These are phyloP conservation scores for Plasmodium yoelii DNA, from an alignment of 169 alveolate species.

Conservation along the genomic window DNA sequence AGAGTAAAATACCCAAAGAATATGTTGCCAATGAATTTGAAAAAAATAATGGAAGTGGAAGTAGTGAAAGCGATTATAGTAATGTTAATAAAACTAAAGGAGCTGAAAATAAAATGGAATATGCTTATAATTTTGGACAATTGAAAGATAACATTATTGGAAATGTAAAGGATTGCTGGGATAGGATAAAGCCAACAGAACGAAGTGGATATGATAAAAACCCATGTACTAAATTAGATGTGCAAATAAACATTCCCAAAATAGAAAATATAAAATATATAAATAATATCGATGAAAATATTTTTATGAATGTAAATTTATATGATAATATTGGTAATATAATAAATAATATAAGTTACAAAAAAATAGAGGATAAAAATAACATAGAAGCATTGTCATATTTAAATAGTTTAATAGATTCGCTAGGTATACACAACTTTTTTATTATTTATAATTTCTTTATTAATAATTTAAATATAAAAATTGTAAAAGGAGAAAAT, in stretches of 20 bases:
- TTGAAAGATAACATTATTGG: background rate
- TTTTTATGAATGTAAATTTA: slow-evolving; percentile 73
- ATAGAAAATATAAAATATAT: slow-evolving; percentile 72
- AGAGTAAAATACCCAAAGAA: background rate
- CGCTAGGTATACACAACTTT: slow-evolving; percentile 72
- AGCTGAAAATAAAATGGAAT: background rate
- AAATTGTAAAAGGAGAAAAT: slow-evolving; percentile 65
- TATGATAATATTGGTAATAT: slow-evolving; percentile 72
- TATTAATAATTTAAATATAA: slow-evolving; percentile 68
- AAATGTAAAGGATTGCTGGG: too few species aligned
- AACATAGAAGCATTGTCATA: slow-evolving; percentile 69
- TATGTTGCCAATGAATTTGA: background rate
- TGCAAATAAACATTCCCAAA: slow-evolving; percentile 57
- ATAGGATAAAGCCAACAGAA: background rate
- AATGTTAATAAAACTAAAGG: background rate
- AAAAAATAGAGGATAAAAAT: slow-evolving; percentile 69
- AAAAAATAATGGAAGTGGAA: background rate
- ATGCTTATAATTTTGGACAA: background rate
- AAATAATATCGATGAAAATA: slow-evolving; percentile 73
- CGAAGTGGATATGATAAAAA: slow-evolving; percentile 5
- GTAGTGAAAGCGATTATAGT: background rate
- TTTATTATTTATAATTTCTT: slow-evolving; percentile 67
- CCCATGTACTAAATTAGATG: slow-evolving; percentile 1
- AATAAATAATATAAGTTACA: slow-evolving; percentile 71
- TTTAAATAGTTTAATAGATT: slow-evolving; percentile 33